Percentiles rank a stretch among this genome's conserved stretches.
phyloP scores from a whole-genome alignment of 2,329 filamentous ascomycete genomes.

The Epichloe amarillans region DNA sequence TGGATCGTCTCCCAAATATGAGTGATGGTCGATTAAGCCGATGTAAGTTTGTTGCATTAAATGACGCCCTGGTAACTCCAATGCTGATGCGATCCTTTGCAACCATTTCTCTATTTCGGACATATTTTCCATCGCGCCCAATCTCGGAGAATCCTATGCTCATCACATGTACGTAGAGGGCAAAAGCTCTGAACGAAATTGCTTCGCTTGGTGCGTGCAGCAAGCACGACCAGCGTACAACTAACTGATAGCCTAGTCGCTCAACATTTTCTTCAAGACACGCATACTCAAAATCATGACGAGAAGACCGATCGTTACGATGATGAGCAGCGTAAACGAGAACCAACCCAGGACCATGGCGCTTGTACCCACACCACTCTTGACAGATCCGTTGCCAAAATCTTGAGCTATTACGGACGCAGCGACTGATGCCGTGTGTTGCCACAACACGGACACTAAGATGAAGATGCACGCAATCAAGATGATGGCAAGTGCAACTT shows the following conservation, averaged over 20 bases:
- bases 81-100: slow-evolving; percentile 18
- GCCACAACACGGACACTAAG: slow-evolving; percentile 69
- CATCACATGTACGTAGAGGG: slow-evolving; percentile 3
- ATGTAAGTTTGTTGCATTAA: background rate
- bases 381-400: slow-evolving; percentile 78
- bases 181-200: background rate
- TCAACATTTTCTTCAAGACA: slow-evolving; percentile 51
- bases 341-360: slow-evolving; percentile 99
- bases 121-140: background rate
- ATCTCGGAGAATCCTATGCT: slow-evolving; percentile 10
- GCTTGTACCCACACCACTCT: slow-evolving; percentile 76
- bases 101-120: slow-evolving; percentile 4
- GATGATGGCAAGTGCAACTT: slow-evolving; percentile 86
- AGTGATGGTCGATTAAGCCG: background rate
- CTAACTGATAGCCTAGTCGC: slow-evolving; percentile 4
- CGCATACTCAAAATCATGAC: slow-evolving; percentile 95
- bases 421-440: slow-evolving; percentile 92
- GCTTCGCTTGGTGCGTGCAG: background rate
- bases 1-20: slow-evolving; percentile 20
- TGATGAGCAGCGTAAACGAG: slow-evolving; percentile 80
- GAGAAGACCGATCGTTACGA: slow-evolving; percentile 86
- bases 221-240: background rate
- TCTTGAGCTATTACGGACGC: slow-evolving; percentile 89
- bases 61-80: slow-evolving; percentile 17
- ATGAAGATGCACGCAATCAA: slow-evolving; percentile 62